phyloP scores from a whole-genome alignment of 306 rosid genomes.

The Astragalus glycyphyllos region DNA sequence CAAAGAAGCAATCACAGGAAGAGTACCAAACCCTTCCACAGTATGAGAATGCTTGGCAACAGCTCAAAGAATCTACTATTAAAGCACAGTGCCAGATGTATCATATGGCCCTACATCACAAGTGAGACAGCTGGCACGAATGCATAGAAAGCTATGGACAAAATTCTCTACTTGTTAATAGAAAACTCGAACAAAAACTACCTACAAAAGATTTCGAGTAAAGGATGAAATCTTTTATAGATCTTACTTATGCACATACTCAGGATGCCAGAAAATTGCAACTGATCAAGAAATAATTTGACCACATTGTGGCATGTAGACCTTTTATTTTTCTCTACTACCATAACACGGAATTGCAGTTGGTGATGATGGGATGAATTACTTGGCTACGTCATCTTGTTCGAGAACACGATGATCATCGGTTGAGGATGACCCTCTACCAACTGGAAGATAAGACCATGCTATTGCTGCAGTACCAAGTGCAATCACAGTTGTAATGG shows the following conservation, averaged over 20 bases:
- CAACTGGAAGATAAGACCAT: conserved; percentile 74
- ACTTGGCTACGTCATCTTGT: conserved; percentile 50
- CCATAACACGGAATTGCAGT: conserved; percentile 31
- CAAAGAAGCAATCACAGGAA: conserved; percentile 7
- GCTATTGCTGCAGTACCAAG: conserved; percentile 78
- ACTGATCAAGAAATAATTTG: conserved; percentile 43
- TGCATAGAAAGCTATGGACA: conserved; percentile 21
- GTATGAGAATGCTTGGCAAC: conserved; percentile 22
- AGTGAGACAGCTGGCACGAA: conserved; percentile 24
- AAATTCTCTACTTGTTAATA: conserved; percentile 14
- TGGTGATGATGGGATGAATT: conserved; percentile 42
- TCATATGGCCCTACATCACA: neutral
- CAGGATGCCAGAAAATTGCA: conserved; percentile 45
- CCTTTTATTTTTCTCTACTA: conserved; percentile 58
- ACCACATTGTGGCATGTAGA: conserved; percentile 53
- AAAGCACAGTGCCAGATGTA: neutral
- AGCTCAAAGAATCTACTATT: neutral
- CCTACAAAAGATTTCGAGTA: conserved; percentile 34
- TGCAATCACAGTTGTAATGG: conserved; percentile 64
- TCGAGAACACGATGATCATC: conserved; percentile 47
- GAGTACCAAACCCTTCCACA: conserved; percentile 5
- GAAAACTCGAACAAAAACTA: conserved; percentile 23
- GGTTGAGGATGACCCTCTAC: conserved; percentile 48
- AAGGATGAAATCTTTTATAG: conserved; percentile 33
- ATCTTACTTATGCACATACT: conserved; percentile 50